Conservation (phyloP, 352 stramenopile genomes). For the Pythium aphanidermatum region DNA sequence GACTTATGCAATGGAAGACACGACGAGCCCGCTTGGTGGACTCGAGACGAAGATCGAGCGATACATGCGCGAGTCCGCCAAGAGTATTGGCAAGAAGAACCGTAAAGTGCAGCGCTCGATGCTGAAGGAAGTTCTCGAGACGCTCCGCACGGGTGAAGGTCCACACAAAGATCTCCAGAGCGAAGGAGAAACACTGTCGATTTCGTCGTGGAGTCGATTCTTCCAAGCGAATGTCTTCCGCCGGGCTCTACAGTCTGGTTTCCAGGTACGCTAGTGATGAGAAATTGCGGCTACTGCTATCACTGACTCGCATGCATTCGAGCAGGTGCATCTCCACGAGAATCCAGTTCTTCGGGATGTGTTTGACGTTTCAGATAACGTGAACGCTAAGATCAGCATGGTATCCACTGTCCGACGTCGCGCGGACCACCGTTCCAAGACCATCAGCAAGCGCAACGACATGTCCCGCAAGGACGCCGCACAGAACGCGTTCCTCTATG, state of each 20-base stretch:
- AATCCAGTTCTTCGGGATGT: constrained; percentile 54
- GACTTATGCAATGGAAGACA: constrained; percentile 41
- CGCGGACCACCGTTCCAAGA: constrained; percentile 37
- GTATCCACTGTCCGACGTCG: constrained; percentile 41
- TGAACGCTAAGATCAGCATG: constrained; percentile 40
- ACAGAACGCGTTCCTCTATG: constrained; percentile 66
- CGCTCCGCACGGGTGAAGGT: constrained; percentile 43
- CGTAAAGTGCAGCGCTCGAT: constrained; percentile 53
- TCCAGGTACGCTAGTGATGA: constrained; percentile 32
- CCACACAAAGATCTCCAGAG: constrained; percentile 47
- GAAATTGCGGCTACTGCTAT: too few relatives aligned
- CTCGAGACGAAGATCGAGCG: constrained; percentile 43
- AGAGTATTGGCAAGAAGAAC: constrained; percentile 71
- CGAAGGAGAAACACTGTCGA: constrained; percentile 39
- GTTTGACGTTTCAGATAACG: constrained; percentile 53
- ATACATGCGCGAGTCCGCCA: constrained; percentile 61
- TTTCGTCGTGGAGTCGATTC: constrained; percentile 57
- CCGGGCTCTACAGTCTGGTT: constrained; percentile 42
- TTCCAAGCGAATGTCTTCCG: constrained; percentile 62
- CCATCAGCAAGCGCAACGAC: constrained; percentile 50
- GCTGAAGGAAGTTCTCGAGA: constrained; percentile 67
- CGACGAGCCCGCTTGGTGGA: constrained; percentile 33
- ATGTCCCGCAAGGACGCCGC: constrained; percentile 42
- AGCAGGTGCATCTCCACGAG: constrained; percentile 36
- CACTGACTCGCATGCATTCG: not conserved